Conservation (phyloP, 495 filamentous ascomycete species). For the Penicillium soppii region DNA sequence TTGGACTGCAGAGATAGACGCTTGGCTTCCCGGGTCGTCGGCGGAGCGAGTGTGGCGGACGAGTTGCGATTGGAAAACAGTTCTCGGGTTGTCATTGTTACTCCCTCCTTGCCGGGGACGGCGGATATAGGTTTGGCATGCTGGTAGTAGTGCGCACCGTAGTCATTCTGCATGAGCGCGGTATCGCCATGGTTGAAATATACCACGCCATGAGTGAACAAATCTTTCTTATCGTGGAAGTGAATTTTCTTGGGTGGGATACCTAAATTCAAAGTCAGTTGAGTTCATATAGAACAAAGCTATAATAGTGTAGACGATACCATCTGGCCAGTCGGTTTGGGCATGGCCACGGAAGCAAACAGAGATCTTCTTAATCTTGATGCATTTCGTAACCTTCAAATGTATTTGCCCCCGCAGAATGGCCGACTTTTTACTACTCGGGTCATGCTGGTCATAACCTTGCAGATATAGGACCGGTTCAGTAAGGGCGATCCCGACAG, state of each 20-base stretch:
- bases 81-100: constrained; percentile 41
- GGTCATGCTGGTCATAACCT: constrained; percentile 83
- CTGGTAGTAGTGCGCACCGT: constrained; percentile 47
- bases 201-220: constrained; percentile 46
- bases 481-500: constrained; percentile 72
- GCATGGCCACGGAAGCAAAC: constrained; percentile 83
- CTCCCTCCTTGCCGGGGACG: constrained; percentile 48
- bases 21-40: constrained; percentile 52
- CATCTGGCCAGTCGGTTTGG: constrained; percentile 96
- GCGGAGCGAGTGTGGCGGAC: constrained; percentile 34
- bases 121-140: constrained; percentile 41
- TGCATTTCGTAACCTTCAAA: constrained; percentile 79
- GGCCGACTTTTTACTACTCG: constrained; percentile 67
- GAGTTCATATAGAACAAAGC: neutral
- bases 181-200: constrained; percentile 53
- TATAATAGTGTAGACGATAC: constrained; percentile 38
- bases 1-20: constrained; percentile 76
- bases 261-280: constrained; percentile 44
- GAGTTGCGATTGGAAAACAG: constrained; percentile 40
- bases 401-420: constrained; percentile 84
- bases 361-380: constrained; percentile 93
- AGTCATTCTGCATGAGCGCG: constrained; percentile 67
- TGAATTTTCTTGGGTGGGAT: constrained; percentile 88
- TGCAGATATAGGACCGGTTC: constrained; percentile 89
- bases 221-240: constrained; percentile 71